A percentile compares a stretch with the other conserved stretches of the same genome.
Evolutionary conservation across 2,329 filamentous ascomycete species (phyloP).

Genomic region (Pestalotiopsis sp.): DNA sequence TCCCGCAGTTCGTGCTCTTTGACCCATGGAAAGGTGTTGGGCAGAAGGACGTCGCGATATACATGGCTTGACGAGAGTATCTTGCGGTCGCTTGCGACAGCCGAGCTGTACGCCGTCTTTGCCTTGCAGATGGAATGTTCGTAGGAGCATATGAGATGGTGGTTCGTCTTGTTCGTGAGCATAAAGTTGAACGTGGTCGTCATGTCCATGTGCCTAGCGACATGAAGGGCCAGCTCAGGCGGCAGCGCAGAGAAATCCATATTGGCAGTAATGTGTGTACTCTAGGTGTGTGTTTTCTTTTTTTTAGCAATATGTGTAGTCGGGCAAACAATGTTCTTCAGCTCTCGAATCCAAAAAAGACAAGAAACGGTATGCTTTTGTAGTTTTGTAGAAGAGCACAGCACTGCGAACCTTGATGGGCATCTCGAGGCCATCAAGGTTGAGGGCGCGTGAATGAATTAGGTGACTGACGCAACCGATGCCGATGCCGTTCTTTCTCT

Average conservation of each 20-base stretch:
- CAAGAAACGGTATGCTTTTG: not conserved
- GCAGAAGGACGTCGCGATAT: constrained; percentile 17
- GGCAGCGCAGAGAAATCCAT: constrained; percentile 19
- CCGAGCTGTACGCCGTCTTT: constrained; percentile 6
- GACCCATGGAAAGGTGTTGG: constrained; percentile 21
- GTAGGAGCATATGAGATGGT: constrained; percentile 15
- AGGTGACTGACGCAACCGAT: not conserved
- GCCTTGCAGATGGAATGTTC: constrained; percentile 23
- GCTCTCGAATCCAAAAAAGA: not conserved
- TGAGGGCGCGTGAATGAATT: not conserved
- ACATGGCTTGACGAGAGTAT: constrained; percentile 23
- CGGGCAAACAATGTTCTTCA: not conserved
- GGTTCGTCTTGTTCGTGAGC: constrained; percentile 22
- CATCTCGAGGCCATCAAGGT: constrained; percentile 9
- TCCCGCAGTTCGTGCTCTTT: constrained; percentile 28
- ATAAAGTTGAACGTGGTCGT: constrained; percentile 20
- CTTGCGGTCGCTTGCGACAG: constrained; percentile 18
- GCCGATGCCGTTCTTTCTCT: not conserved
- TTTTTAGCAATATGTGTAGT: not conserved
- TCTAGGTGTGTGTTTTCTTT: not conserved
- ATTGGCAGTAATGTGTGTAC: not conserved
- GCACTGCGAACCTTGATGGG: constrained; percentile 10
- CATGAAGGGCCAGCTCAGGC: constrained; percentile 23
- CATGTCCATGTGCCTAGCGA: constrained; percentile 28
- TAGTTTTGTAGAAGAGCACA: not conserved